Conservation (phyloP, 78 protist genomes). For the Trichosphaerium sp. region DNA sequence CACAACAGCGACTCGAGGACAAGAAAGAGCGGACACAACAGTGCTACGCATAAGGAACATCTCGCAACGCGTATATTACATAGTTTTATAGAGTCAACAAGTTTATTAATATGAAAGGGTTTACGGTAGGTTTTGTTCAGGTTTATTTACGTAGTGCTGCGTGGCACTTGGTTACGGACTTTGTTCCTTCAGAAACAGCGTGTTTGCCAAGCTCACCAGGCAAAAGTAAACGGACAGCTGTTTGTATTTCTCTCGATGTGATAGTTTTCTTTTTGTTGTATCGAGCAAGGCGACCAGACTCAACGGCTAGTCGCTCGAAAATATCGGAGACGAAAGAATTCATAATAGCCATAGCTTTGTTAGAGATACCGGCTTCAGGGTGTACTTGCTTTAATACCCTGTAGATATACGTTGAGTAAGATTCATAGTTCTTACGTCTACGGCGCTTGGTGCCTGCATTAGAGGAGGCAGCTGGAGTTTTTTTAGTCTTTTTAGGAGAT, state of each 20-base stretch:
- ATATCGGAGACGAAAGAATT: conserved; percentile 75
- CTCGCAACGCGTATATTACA: too few relatives aligned
- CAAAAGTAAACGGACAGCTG: conserved; percentile 77
- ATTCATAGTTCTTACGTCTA: conserved; percentile 41
- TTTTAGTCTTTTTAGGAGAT: too few relatives aligned
- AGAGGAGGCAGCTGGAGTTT: too few relatives aligned
- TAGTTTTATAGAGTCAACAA: too few relatives aligned
- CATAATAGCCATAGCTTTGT: conserved; percentile 71
- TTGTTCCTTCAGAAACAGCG: conserved; percentile 85
- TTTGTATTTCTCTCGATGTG: conserved; percentile 78
- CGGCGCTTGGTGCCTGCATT: too few relatives aligned
- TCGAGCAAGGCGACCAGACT: conserved; percentile 66
- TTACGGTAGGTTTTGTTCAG: too few relatives aligned
- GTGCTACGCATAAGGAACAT: too few relatives aligned
- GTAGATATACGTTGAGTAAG: conserved; percentile 64
- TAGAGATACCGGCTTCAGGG: conserved; percentile 71
- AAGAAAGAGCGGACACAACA: too few relatives aligned
- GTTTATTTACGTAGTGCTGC: too few relatives aligned
- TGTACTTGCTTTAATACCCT: conserved; percentile 69
- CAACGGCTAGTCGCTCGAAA: conserved; percentile 73
- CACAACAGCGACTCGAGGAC: too few relatives aligned
- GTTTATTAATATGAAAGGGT: too few relatives aligned
- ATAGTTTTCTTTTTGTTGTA: conserved; percentile 68
- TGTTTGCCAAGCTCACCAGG: conserved; percentile 91
- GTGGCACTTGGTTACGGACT: conserved; percentile 82